These are phyloP conservation scores for Lachnellula hyalina DNA, from an alignment of 2,329 filamentous ascomycete species.

Conservation along the genomic window DNA sequence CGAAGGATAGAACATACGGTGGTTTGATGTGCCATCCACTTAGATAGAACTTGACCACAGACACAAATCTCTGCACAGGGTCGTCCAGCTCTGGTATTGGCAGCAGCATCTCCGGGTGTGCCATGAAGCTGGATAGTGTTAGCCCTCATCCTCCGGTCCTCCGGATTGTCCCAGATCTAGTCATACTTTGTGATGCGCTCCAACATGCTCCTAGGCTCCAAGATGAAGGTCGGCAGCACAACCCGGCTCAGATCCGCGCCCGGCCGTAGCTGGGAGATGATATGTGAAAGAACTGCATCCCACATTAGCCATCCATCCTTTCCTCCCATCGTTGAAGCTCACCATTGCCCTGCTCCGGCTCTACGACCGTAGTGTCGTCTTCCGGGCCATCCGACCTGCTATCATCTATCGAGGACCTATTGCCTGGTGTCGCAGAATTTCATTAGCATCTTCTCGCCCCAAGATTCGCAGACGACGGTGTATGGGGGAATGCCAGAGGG, in stretches of 20 bases:
- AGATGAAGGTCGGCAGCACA: constrained; percentile 92
- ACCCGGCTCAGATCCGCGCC: constrained; percentile 93
- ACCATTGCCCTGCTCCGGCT: constrained; percentile 94
- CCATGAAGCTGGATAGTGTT: constrained; percentile 76
- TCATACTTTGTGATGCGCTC: constrained; percentile 96
- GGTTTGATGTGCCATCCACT: constrained; percentile 99
- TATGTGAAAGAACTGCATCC: constrained; percentile 77
- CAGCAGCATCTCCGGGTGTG: constrained; percentile 91
- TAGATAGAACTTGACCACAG: constrained; percentile 96
- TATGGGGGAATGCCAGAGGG: too few relatives aligned
- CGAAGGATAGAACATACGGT: constrained; percentile 55
- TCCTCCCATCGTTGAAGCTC: constrained; percentile 30
- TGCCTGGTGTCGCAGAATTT: constrained; percentile 32
- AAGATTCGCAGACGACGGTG: too few relatives aligned
- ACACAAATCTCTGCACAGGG: constrained; percentile 81
- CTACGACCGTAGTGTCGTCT: constrained; percentile 74
- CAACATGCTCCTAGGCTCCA: constrained; percentile 96
- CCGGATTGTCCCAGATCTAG: neutral
- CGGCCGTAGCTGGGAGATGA: constrained; percentile 93
- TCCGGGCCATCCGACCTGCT: constrained; percentile 42
- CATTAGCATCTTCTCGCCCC: neutral
- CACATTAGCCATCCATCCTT: constrained; percentile 16
- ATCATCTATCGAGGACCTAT: constrained; percentile 34
- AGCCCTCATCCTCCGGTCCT: constrained; percentile 4
- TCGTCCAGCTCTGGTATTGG: constrained; percentile 85